phyloP scores from a whole-genome alignment of 2,329 filamentous ascomycete species.

The Fusarium sp. region DNA sequence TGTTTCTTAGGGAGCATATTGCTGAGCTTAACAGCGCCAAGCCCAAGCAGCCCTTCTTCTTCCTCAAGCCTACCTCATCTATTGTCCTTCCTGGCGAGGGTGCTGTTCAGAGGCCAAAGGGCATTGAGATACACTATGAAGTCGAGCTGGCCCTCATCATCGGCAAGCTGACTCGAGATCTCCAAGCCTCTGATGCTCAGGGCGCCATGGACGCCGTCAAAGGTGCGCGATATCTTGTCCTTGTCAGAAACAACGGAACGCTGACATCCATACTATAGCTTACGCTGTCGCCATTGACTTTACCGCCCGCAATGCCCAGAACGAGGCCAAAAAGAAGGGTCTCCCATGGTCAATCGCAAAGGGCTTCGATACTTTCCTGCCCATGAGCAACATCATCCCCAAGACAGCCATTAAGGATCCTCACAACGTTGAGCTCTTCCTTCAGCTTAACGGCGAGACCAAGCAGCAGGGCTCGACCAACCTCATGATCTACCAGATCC shows the following conservation, averaged over 20 bases:
- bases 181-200: conserved; percentile 78
- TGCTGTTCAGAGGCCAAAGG: conserved; percentile 82
- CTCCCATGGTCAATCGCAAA: conserved; percentile 97
- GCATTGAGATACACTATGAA: conserved; percentile 91
- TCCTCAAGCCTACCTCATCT: conserved; percentile 91
- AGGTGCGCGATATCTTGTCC: conserved; percentile 60
- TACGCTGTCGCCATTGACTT: conserved; percentile 96
- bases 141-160: conserved; percentile 93
- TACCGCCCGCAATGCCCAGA: conserved; percentile 94
- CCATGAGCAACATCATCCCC: conserved; percentile 82
- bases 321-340: conserved; percentile 94
- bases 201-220: conserved; percentile 85
- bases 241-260: background rate
- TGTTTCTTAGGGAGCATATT: conserved; percentile 80
- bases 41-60: conserved; percentile 98
- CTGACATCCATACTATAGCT: conserved; percentile 58
- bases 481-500: conserved; percentile 93
- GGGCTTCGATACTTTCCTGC: conserved; percentile 97
- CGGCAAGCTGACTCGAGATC: conserved; percentile 81
- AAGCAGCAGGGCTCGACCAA: conserved; percentile 90
- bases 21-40: conserved; percentile 87
- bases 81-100: conserved; percentile 84
- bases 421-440: conserved; percentile 86
- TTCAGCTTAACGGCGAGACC: conserved; percentile 82
- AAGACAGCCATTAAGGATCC: conserved; percentile 86